Percentiles rank a stretch among this genome's conserved stretches.
Evolutionary conservation across 2,329 filamentous ascomycete genomes (phyloP).

Genomic region (Ceratocystis destructans): DNA sequence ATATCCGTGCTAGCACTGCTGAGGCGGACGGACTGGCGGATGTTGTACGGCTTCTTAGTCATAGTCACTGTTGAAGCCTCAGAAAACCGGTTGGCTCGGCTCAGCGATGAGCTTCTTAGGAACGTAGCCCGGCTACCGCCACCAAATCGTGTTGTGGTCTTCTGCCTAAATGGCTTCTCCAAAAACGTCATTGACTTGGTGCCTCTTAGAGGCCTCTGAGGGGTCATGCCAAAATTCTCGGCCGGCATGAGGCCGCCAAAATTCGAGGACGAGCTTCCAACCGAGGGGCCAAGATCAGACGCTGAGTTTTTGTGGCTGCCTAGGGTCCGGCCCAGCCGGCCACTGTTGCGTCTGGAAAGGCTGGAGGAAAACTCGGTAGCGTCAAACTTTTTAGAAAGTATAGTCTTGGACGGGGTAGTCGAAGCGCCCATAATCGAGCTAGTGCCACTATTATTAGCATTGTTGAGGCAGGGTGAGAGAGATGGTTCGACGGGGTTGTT

Average conservation of each 20-base stretch:
- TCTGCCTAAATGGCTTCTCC: constrained; percentile 13
- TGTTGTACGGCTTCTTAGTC: constrained; percentile 11
- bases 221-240: neutral
- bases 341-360: neutral
- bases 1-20: constrained; percentile 13
- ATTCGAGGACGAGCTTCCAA: neutral
- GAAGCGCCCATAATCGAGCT: neutral
- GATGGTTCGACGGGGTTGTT: neutral
- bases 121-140: constrained; percentile 12
- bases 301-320: constrained; percentile 2
- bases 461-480: neutral
- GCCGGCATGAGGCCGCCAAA: neutral
- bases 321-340: constrained; percentile 11
- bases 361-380: neutral
- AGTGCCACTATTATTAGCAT: neutral
- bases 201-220: constrained; percentile 10
- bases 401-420: neutral
- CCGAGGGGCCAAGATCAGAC: constrained; percentile 9
- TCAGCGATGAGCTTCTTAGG: constrained; percentile 9
- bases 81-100: constrained; percentile 6
- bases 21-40: constrained; percentile 14
- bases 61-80: constrained; percentile 9
- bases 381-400: neutral
- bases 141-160: neutral
- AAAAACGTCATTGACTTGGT: constrained; percentile 19